Evolutionary conservation across 148 eudicot genomes (phyloP).

Genomic region (Linanthus parryae): DNA sequence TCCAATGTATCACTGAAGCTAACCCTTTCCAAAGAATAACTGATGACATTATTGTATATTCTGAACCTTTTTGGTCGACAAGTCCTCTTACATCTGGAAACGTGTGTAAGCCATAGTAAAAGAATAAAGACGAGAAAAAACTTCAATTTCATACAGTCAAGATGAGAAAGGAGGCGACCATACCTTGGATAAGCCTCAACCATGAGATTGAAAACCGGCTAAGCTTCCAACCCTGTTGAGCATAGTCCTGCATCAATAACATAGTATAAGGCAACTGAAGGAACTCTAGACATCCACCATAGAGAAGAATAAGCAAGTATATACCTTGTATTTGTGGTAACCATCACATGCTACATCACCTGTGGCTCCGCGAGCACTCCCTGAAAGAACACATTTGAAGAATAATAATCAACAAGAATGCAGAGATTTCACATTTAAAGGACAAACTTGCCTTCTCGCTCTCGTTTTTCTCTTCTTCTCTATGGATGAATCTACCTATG

Average conservation of each 20-base stretch:
- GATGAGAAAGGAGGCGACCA: conserved; percentile 6
- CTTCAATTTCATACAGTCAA: not conserved
- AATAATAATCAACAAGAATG: no score
- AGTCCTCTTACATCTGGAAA: conserved; percentile 52
- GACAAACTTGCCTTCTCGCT: no score
- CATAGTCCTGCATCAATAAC: conserved; percentile 42
- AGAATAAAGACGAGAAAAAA: not conserved
- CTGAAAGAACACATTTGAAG: no score
- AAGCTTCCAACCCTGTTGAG: conserved; percentile 60
- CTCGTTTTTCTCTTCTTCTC: no score
- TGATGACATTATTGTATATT: conserved; percentile 56
- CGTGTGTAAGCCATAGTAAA: no score
- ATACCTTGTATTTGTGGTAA: conserved; percentile 73
- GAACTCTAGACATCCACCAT: no score
- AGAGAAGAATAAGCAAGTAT: not conserved
- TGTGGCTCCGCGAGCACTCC: no score
- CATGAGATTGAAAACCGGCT: conserved; percentile 64
- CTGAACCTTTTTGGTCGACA: conserved; percentile 43
- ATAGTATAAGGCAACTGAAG: not conserved
- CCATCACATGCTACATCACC: conserved; percentile 56
- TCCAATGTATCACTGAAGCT: no score
- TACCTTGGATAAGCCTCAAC: conserved; percentile 72
- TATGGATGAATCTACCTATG: no score
- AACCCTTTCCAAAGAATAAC: no score
- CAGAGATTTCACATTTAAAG: no score